A percentile compares a stretch with the other conserved stretches of the same genome.
Conservation (phyloP, 2,329 filamentous ascomycete species). For the Penicillium concentricum region DNA sequence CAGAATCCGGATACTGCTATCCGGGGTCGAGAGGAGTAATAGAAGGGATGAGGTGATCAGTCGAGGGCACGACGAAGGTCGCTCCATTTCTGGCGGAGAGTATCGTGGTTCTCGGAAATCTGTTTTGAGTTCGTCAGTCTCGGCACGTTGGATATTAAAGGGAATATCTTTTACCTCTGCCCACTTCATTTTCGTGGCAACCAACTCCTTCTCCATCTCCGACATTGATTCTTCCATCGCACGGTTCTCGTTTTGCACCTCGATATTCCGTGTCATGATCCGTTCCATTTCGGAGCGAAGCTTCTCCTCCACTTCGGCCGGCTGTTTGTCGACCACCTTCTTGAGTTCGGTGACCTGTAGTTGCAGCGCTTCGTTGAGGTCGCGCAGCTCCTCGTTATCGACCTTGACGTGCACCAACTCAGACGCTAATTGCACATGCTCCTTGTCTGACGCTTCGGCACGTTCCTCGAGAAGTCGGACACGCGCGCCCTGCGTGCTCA, state of each 20-base stretch:
- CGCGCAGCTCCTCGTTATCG: slow-evolving; percentile 83
- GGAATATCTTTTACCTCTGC: slow-evolving; percentile 70
- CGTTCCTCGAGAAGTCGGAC: slow-evolving; percentile 86
- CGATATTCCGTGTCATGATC: slow-evolving; percentile 86
- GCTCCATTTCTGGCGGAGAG: slow-evolving; percentile 72
- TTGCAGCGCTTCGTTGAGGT: slow-evolving; percentile 84
- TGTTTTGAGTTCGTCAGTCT: slow-evolving; percentile 34
- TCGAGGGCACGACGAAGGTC: slow-evolving; percentile 63
- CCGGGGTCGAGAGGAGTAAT: not conserved
- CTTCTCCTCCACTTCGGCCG: slow-evolving; percentile 78
- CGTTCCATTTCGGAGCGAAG: slow-evolving; percentile 84
- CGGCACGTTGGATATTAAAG: not conserved
- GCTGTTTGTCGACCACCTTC: slow-evolving; percentile 84
- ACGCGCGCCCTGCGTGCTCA: slow-evolving; percentile 66
- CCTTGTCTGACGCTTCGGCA: slow-evolving; percentile 80
- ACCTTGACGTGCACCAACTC: slow-evolving; percentile 91
- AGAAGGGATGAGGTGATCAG: slow-evolving; percentile 17
- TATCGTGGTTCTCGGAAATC: slow-evolving; percentile 69
- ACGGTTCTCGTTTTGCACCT: slow-evolving; percentile 91
- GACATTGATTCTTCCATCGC: slow-evolving; percentile 83
- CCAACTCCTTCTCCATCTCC: slow-evolving; percentile 88
- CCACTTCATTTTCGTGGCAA: slow-evolving; percentile 90
- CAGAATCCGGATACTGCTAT: slow-evolving; percentile 9
- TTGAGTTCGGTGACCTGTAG: slow-evolving; percentile 83
- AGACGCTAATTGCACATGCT: slow-evolving; percentile 87